These are phyloP conservation scores for Fraxinus platypoda DNA, from an alignment of 305 asterid genomes.

Conservation along the genomic window DNA sequence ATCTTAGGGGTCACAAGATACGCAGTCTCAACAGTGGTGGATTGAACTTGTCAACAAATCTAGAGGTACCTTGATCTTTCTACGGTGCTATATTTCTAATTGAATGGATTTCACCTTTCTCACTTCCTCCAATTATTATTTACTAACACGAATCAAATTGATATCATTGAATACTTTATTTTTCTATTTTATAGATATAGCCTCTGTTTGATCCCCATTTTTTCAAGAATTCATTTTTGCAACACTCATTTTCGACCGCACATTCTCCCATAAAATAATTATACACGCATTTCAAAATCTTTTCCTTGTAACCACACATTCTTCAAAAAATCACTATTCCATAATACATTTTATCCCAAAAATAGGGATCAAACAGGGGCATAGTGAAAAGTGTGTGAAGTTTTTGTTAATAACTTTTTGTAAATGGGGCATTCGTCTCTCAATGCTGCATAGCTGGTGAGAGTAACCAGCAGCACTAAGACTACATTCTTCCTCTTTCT, in stretches of 20 bases:
- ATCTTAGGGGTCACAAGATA: conserved; percentile 95
- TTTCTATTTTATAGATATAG: background rate
- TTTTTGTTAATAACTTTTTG: background rate
- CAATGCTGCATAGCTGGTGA: conserved; percentile 4
- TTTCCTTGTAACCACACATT: background rate
- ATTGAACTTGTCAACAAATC: conserved; percentile 74
- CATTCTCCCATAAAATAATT: background rate
- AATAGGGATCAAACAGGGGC: background rate
- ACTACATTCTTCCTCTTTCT: conserved; percentile 1
- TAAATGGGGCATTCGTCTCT: conserved; percentile 2
- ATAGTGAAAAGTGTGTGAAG: background rate
- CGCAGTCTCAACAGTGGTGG: conserved; percentile 73
- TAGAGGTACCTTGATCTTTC: conserved; percentile 64
- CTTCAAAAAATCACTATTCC: background rate
- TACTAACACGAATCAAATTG: background rate
- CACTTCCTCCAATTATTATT: background rate
- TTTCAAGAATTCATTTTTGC: background rate
- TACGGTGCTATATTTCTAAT: background rate
- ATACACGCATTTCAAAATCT: background rate
- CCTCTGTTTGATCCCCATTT: background rate
- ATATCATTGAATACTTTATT: background rate
- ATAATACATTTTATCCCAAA: background rate
- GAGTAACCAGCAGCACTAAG: conserved; percentile 7
- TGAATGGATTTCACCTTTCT: conserved; percentile 1
- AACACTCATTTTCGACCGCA: background rate